Evolutionary conservation across 225 moss, liverwort and hornwort species (phyloP).

Genomic region (Sphagnum tenellum): DNA sequence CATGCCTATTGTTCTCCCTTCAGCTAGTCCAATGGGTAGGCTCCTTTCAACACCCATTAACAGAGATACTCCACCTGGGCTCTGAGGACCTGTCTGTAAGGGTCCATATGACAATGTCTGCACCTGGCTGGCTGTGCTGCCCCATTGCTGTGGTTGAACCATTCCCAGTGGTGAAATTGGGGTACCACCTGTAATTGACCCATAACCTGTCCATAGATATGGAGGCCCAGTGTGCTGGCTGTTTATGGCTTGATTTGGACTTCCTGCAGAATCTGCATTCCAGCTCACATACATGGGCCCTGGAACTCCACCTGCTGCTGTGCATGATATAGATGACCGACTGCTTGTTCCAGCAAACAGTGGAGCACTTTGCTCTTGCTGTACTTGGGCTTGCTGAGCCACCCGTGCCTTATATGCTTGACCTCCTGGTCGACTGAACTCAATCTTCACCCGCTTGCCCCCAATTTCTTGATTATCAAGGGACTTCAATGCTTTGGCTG

Average conservation of each 20-base stretch:
- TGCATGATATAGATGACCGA: constrained; percentile 14
- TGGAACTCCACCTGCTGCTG: constrained; percentile 14
- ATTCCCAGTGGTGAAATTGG: constrained; percentile 49
- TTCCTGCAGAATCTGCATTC: constrained; percentile 42
- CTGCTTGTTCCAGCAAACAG: constrained; percentile 14
- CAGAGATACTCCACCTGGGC: constrained; percentile 27
- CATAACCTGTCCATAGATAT: constrained; percentile 54
- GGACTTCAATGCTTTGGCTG: constrained; percentile 65
- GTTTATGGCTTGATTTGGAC: constrained; percentile 38
- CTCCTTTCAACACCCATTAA: constrained; percentile 24
- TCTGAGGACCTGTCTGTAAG: constrained; percentile 27
- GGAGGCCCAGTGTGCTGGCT: constrained; percentile 34
- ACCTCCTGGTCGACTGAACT: constrained; percentile 94
- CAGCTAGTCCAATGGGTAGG: constrained; percentile 29
- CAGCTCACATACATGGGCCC: constrained; percentile 50
- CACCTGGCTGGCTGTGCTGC: constrained; percentile 30
- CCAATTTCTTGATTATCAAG: constrained; percentile 83
- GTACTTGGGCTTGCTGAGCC: constrained; percentile 48
- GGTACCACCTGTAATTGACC: constrained; percentile 13
- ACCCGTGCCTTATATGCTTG: constrained; percentile 78
- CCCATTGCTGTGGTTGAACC: constrained; percentile 59
- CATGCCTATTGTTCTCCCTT: constrained; percentile 22
- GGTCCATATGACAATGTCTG: constrained; percentile 31
- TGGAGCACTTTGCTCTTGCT: constrained; percentile 11
- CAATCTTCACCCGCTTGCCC: constrained; percentile 87